Evolutionary conservation across 768 basidiomycete species (phyloP).

Genomic region (Hygrophoropsis aurantiaca): DNA sequence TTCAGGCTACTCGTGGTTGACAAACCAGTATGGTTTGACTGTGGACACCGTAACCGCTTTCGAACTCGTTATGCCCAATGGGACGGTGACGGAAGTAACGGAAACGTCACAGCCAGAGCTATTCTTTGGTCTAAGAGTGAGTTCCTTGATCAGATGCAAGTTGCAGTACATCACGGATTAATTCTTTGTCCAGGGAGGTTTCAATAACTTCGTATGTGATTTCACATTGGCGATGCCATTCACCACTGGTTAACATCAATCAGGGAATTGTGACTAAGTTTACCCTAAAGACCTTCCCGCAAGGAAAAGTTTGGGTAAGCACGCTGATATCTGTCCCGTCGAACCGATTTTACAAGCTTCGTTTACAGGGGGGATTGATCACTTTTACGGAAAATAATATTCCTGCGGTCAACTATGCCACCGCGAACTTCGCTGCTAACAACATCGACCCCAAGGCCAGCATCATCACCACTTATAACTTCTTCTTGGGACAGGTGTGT

Average conservation of each 20-base stretch:
- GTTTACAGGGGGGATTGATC: constrained; percentile 42
- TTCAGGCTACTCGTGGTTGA: constrained; percentile 61
- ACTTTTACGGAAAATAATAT: constrained; percentile 21
- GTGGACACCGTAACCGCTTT: constrained; percentile 52
- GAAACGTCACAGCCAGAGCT: constrained; percentile 34
- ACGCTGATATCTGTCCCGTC: neutral
- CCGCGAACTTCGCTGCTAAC: constrained; percentile 18
- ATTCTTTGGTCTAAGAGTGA: constrained; percentile 46
- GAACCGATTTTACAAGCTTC: constrained; percentile 6
- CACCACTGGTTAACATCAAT: neutral
- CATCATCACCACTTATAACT: constrained; percentile 46
- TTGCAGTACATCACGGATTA: neutral
- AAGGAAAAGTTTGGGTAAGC: constrained; percentile 57
- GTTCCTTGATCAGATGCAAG: neutral
- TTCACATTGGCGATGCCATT: neutral
- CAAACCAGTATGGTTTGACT: constrained; percentile 60
- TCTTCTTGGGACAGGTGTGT: constrained; percentile 25
- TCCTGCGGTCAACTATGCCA: constrained; percentile 17
- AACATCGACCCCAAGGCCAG: constrained; percentile 20
- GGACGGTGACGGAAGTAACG: constrained; percentile 37
- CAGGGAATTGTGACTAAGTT: constrained; percentile 62
- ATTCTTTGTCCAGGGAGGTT: constrained; percentile 50
- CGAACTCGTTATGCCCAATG: constrained; percentile 58
- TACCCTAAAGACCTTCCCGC: constrained; percentile 53
- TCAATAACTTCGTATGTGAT: constrained; percentile 53